Evolutionary conservation across 179 eudicot genomes (phyloP).

Genomic region (Patellifolia procumbens): DNA sequence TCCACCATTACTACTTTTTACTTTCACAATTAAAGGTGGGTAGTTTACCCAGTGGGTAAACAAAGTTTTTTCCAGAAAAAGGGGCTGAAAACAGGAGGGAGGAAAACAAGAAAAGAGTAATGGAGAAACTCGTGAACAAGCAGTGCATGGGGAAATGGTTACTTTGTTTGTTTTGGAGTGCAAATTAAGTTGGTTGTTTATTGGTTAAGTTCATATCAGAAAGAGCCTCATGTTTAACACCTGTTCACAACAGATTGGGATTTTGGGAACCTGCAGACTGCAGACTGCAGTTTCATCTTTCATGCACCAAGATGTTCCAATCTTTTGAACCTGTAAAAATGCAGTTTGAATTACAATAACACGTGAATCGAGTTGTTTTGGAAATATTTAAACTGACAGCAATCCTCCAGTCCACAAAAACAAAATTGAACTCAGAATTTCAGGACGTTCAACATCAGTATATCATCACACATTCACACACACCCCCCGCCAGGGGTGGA

Average conservation of each 20-base stretch:
- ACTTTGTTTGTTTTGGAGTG: not conserved
- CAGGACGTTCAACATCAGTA: no score
- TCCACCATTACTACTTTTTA: no score
- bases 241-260: slow-evolving; percentile 1
- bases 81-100: no score
- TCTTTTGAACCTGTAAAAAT: not conserved
- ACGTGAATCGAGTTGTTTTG: not conserved
- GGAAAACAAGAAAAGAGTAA: not conserved
- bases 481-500: no score
- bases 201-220: not conserved
- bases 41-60: no score
- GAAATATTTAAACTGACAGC: not conserved
- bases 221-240: slow-evolving; percentile 4
- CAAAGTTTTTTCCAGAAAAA: no score
- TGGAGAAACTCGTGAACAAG: slow-evolving; percentile 29
- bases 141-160: slow-evolving; percentile 21
- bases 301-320: not conserved
- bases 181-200: not conserved
- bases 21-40: no score
- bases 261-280: no score
- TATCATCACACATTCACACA: no score
- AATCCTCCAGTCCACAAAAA: no score
- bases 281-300: not conserved
- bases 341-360: not conserved
- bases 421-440: no score